Evolutionary conservation across 306 rosid species (phyloP), one percentile per base, ranked within the genome.

Genomic region (Castanea mollissima): DNA sequence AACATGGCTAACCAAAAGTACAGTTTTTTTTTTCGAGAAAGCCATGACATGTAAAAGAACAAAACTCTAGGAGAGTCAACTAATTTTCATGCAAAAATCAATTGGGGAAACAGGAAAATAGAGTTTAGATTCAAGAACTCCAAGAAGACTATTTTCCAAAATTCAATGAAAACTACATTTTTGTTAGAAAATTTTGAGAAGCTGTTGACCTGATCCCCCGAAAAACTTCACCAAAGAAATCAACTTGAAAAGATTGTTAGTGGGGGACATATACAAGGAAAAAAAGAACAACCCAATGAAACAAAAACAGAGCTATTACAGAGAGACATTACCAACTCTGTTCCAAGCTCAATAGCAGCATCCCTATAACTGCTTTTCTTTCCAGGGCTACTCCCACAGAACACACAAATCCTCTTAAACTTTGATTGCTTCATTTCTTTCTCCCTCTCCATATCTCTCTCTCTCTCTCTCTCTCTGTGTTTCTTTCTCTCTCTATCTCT

Each of bases 331-430:
- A 94, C 99, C 92, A 94, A 83, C 82, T 91, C 97, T 68, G 76
- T 85, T 74, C 91, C 99, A 69, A 94, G 99, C 81, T 92, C 95
- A 83, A 92, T 90, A 81, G 99, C 97, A 83, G 99, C 95, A 41
- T 94, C 99, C 77, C 88, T 89, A 72, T 94, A 94, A 71, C 81
- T 90, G 74, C 78, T 87, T 81, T 94, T 94, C 76, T 94, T 94
- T 52, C 99, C 97, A 0, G 92, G 91, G 75, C 99, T 92, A 69
- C 99, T 94, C 6, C 97, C 99, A 84, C 99, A 94, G 83, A 94
- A 94, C 16, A 94, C 99, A 86, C 99, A 92, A 81, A 94, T 83
- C 89, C 90, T 91, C 80, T 91, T 91, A 93, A 94, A 94, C 77
- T 89, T 92, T n/a, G 99, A 89, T 80, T 29, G 65, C 69, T 84